Evolutionary conservation across 2,329 filamentous ascomycete species (phyloP).

Genomic region (Fusarium sp.): DNA sequence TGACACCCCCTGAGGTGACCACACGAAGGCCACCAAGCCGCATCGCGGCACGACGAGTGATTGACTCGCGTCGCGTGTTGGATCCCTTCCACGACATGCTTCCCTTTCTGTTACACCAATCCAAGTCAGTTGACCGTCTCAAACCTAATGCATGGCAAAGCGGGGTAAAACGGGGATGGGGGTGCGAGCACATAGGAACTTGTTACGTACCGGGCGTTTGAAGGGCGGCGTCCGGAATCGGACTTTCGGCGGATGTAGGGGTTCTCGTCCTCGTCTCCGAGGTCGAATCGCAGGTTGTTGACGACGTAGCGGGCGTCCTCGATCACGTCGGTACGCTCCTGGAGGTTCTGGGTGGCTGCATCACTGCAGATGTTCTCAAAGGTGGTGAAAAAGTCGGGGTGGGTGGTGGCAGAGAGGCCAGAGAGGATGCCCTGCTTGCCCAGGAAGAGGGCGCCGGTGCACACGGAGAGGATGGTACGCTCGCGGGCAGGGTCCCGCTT

Average conservation of each 20-base stretch:
- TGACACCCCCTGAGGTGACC: conserved; percentile 83
- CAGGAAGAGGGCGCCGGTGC: conserved; percentile 82
- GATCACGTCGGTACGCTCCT: conserved; percentile 84
- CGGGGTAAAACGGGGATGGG: conserved; percentile 36
- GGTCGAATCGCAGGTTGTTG: conserved; percentile 90
- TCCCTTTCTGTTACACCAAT: conserved; percentile 71
- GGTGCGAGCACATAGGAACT: conserved; percentile 18
- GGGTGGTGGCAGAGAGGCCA: conserved; percentile 84
- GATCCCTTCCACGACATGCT: conserved; percentile 85
- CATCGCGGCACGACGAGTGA: conserved; percentile 81
- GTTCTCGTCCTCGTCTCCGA: conserved; percentile 85
- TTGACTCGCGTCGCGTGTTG: conserved; percentile 81
- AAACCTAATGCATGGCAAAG: conserved; percentile 40
- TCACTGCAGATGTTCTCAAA: conserved; percentile 87
- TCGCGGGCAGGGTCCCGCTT: conserved; percentile 83
- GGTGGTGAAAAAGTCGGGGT: conserved; percentile 82
- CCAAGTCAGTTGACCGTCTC: conserved; percentile 41
- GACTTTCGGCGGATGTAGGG: conserved; percentile 84
- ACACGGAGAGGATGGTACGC: conserved; percentile 84
- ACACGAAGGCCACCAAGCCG: conserved; percentile 77
- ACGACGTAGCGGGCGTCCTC: conserved; percentile 87
- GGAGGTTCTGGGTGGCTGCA: conserved; percentile 74
- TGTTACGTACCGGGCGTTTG: conserved; percentile 68
- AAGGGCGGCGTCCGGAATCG: conserved; percentile 71
- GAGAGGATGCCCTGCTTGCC: conserved; percentile 81